A percentile compares a stretch with the other conserved stretches of the same genome.
These are phyloP conservation scores for Triangularia setosa DNA, from an alignment of 2,329 filamentous ascomycete species.

Conservation along the genomic window DNA sequence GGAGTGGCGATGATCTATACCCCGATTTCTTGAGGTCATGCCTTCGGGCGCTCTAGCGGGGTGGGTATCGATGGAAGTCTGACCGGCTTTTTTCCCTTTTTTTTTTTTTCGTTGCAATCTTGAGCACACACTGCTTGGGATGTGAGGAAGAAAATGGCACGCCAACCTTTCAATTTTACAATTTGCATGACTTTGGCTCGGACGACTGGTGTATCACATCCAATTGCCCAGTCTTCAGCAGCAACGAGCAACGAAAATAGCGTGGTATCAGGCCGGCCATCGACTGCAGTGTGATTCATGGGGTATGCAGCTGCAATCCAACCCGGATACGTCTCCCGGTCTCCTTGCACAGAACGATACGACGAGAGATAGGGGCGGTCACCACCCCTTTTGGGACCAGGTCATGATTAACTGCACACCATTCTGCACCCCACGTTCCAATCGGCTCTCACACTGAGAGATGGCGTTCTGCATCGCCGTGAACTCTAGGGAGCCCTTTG, in stretches of 20 bases:
- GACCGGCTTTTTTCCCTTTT: conserved; percentile 59
- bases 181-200: not conserved
- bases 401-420: not conserved
- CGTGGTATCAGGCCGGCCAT: not conserved
- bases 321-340: not conserved
- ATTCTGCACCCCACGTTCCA: not conserved
- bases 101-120: conserved; percentile 55
- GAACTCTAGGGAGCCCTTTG: not conserved
- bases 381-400: not conserved
- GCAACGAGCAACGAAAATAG: not conserved
- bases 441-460: not conserved
- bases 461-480: not conserved
- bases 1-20: conserved; percentile 94
- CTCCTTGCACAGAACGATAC: not conserved
- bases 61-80: conserved; percentile 87
- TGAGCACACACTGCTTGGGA: conserved; percentile 39
- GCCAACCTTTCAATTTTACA: not conserved
- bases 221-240: not conserved
- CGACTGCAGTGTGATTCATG: not conserved
- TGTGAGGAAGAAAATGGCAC: conserved; percentile 47
- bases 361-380: not conserved
- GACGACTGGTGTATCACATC: not conserved
- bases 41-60: conserved; percentile 72
- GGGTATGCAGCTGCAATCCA: not conserved
- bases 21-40: conserved; percentile 60